phyloP scores from a whole-genome alignment of 1,284 basidiomycete genomes.

The Microbotryum intermedium region DNA sequence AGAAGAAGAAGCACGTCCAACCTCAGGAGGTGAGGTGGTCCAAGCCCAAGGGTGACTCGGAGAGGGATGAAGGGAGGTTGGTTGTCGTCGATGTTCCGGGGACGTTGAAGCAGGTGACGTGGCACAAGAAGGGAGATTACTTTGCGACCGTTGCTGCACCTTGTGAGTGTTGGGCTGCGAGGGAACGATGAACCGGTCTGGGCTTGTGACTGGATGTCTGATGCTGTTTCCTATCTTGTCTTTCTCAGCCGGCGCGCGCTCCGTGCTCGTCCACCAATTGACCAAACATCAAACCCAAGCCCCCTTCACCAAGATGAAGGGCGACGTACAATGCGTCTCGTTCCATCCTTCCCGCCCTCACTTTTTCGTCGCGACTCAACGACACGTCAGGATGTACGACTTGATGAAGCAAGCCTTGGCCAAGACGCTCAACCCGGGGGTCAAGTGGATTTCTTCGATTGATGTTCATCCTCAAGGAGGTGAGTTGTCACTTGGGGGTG shows the following conservation, averaged over 20 bases:
- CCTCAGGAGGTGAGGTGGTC: conserved; percentile 46
- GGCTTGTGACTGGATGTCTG: not conserved
- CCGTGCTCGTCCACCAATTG: conserved; percentile 90
- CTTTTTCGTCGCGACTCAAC: conserved; percentile 98
- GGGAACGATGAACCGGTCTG: not conserved
- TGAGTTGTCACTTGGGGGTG: no score
- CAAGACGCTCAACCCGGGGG: conserved; percentile 85
- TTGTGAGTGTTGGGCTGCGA: conserved; percentile 31
- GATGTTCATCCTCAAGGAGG: conserved; percentile 85
- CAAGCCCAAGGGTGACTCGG: conserved; percentile 43
- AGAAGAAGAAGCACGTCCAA: conserved; percentile 19
- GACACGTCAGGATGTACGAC: conserved; percentile 92
- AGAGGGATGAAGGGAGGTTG: conserved; percentile 44
- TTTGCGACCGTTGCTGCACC: conserved; percentile 66
- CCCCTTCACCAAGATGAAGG: conserved; percentile 90
- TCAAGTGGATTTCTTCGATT: conserved; percentile 94
- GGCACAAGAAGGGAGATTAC: conserved; percentile 95
- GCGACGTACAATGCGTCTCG: conserved; percentile 76
- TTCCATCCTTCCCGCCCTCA: conserved; percentile 93
- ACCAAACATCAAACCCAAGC: conserved; percentile 90
- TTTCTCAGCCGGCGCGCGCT: conserved; percentile 58
- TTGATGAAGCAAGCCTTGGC: conserved; percentile 84
- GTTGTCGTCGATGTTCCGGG: conserved; percentile 54
- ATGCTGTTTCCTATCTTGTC: not conserved
- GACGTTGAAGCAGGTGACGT: conserved; percentile 71